Evolutionary conservation across 495 filamentous ascomycete genomes (phyloP).

Genomic region (Aspergillus ellipticus): DNA sequence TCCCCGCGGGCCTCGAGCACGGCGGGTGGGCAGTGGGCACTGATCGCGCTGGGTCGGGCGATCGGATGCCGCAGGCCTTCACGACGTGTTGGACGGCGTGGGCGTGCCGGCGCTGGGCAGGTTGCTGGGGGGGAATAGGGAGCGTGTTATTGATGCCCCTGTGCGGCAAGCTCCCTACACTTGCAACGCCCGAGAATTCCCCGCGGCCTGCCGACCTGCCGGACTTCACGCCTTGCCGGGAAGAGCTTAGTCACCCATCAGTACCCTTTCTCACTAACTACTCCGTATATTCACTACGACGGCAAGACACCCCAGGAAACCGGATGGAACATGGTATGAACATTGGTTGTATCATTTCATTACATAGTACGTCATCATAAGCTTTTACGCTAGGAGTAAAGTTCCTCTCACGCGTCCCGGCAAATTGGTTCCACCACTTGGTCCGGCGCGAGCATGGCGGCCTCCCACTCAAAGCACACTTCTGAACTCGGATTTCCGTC

Average conservation of each 20-base stretch:
- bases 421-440: not conserved
- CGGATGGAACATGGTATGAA: slow-evolving; percentile 9
- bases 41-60: not conserved
- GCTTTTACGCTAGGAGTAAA: slow-evolving; percentile 17
- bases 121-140: not conserved
- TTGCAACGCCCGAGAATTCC: not conserved
- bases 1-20: not conserved
- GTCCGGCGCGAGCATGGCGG: slow-evolving; percentile 7
- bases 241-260: not conserved
- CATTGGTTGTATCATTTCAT: slow-evolving; percentile 26
- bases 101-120: not conserved
- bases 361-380: slow-evolving; percentile 30
- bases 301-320: too few species aligned
- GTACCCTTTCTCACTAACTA: too few species aligned
- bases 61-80: too few species aligned
- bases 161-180: not conserved
- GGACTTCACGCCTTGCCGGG: not conserved
- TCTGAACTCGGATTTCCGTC: slow-evolving; percentile 28
- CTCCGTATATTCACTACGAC: not conserved
- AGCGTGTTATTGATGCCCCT: not conserved
- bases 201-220: not conserved
- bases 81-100: too few species aligned
- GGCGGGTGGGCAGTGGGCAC: not conserved
- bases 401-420: slow-evolving; percentile 7
- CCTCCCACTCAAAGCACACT: slow-evolving; percentile 34